Base-by-base conservation (phyloP, 1,284 basidiomycete genomes). In the Amylostereum areolatum region DNA sequence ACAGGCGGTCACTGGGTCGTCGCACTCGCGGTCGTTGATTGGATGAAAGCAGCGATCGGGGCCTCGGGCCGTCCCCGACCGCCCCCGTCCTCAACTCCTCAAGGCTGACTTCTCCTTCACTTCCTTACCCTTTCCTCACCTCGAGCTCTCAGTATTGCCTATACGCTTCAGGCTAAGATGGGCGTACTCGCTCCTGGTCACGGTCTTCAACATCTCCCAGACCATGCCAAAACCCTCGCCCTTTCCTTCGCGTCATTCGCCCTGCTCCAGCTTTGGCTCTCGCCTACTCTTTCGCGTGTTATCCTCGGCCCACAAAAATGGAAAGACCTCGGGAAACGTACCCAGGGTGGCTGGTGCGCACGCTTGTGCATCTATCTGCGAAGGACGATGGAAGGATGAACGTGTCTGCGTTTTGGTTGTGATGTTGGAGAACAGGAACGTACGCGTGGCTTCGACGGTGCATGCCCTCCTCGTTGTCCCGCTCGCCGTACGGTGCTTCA, bases 191-290 rank as follows among this genome's bases (percentile, higher is more conserved):
- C 18, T 18, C 18, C 18, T 18, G 18, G 18, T 18, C 18, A 18
- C 35, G 54, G 57, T 34, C 58, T 75, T 29, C 52, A 49, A 5
- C 55, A 62, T 27, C 69, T 92, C 59, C 71, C 77, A 1, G 80
- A 81, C 56, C 80, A 85, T 53, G 70, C 82, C 45, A 78, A 85
- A 57, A 71, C 88, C 28, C 79, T 95, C 49, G 75, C 89, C 46
- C 73, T 77, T 57, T 70, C 83, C 49, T 70, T 75, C 52, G 52
- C 74, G 40, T 65, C 65, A 49, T 82, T 81, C 55, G 68, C 72
- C 11, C 55, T 67, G 39, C 57, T 80, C 42, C 80, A 84, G 52
- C 61, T 72, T 48, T 67, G 75, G 45, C 46, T 81, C 29, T 75
- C 77, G 4, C 83, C 83, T 2, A 57, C 64, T 45, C 57, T 75